Percentiles rank a stretch among this genome's conserved stretches.
Conservation (phyloP, 192 early-diverging fungal species). For the Chytriomyces hyalinus region DNA sequence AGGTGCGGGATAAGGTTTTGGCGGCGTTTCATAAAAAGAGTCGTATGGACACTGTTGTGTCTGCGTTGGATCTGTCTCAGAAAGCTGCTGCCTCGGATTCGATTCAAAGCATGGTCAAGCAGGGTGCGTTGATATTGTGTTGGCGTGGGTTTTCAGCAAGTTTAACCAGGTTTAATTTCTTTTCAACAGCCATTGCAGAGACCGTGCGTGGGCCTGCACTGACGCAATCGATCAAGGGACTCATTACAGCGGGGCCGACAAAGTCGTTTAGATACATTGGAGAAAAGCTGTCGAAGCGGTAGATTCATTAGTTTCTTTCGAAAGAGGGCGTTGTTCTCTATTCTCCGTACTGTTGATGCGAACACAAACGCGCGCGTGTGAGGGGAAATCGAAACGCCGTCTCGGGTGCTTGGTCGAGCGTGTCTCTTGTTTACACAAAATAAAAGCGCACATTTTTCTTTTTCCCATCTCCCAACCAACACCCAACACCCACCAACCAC, state of each 20-base stretch:
- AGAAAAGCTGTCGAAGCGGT: slow-evolving; percentile 49
- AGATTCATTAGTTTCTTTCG: too few species aligned
- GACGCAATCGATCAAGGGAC: slow-evolving; percentile 89
- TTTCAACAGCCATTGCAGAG: slow-evolving; percentile 56
- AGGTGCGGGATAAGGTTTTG: slow-evolving; percentile 62
- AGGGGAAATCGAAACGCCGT: too few species aligned
- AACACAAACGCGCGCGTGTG: neutral
- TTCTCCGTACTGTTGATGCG: neutral
- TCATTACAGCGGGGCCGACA: slow-evolving; percentile 80
- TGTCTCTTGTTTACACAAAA: too few species aligned
- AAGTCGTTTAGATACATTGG: slow-evolving; percentile 44
- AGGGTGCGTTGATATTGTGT: slow-evolving; percentile 38
- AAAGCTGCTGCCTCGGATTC: slow-evolving; percentile 48
- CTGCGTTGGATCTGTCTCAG: slow-evolving; percentile 51
- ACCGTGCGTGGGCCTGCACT: slow-evolving; percentile 83
- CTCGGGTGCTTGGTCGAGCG: too few species aligned
- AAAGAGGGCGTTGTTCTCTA: neutral
- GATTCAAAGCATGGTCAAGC: slow-evolving; percentile 49
- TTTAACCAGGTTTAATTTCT: slow-evolving; percentile 34
- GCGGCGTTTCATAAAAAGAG: slow-evolving; percentile 22
- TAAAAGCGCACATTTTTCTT: too few species aligned
- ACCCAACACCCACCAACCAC: too few species aligned
- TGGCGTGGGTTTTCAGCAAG: slow-evolving; percentile 36
- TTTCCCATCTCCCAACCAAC: too few species aligned
- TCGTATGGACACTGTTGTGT: slow-evolving; percentile 41